Percentiles rank a stretch among this genome's conserved stretches.
phyloP scores from a whole-genome alignment of 805 yeast genomes.

The Ogataea wickerhamii region DNA sequence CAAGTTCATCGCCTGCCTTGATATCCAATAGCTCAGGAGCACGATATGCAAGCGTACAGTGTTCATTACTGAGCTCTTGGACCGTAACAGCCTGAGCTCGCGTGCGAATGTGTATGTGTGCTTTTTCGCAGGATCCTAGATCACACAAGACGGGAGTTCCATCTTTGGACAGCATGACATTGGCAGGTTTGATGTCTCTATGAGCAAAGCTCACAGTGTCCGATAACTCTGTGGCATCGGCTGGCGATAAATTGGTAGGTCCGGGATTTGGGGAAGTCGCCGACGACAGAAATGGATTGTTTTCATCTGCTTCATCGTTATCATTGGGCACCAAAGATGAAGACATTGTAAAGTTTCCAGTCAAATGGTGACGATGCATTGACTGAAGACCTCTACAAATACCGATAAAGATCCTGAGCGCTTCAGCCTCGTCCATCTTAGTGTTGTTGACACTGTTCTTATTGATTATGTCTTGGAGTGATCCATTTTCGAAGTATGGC shows the following conservation, averaged over 20 bases:
- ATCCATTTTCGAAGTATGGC: constrained; percentile 71
- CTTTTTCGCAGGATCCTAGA: constrained; percentile 73
- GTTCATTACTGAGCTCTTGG: constrained; percentile 79
- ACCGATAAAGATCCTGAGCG: constrained; percentile 60
- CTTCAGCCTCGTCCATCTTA: constrained; percentile 57
- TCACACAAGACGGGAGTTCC: constrained; percentile 80
- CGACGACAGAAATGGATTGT: constrained; percentile 22
- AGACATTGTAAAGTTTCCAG: constrained; percentile 16
- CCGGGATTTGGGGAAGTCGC: neutral
- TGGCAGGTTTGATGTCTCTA: constrained; percentile 85
- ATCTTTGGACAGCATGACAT: constrained; percentile 72
- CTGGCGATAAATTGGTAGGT: constrained; percentile 16
- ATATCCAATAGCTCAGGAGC: constrained; percentile 90
- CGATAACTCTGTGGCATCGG: constrained; percentile 45
- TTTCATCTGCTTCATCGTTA: constrained; percentile 15
- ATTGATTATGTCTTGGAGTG: constrained; percentile 79
- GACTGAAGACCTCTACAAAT: constrained; percentile 70
- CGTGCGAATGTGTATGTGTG: constrained; percentile 49
- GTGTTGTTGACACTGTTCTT: constrained; percentile 53
- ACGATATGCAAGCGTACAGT: constrained; percentile 80
- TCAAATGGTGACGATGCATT: constrained; percentile 63
- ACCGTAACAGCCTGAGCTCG: constrained; percentile 70
- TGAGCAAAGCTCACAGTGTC: constrained; percentile 75
- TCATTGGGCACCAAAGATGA: constrained; percentile 18
- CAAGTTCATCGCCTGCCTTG: constrained; percentile 57